A percentile compares a stretch with the other conserved stretches of the same genome.
phyloP scores from a whole-genome alignment of 2,329 filamentous ascomycete species.

The Epichloe glyceriae region DNA sequence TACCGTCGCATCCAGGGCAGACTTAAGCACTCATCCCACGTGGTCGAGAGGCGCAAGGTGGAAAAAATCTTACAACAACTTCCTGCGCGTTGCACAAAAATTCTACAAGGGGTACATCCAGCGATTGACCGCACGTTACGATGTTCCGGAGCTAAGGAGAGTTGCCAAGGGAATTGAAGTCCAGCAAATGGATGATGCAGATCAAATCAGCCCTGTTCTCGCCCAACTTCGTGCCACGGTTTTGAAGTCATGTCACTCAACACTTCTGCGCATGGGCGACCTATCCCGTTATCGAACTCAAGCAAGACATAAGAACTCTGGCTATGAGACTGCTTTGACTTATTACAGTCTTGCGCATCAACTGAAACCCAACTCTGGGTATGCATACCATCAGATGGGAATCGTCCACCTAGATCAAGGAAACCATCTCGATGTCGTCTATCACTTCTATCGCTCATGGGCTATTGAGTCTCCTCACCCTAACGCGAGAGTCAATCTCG shows the following conservation, averaged over 20 bases:
- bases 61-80: conserved; percentile 69
- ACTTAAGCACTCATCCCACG: conserved; percentile 36
- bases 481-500: conserved; percentile 62
- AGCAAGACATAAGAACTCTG: conserved; percentile 56
- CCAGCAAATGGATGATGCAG: conserved; percentile 27
- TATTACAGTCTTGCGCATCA: conserved; percentile 77
- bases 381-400: conserved; percentile 80
- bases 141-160: conserved; percentile 36
- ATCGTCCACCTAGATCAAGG: conserved; percentile 69
- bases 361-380: conserved; percentile 65
- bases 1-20: conserved; percentile 59
- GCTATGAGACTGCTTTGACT: conserved; percentile 66
- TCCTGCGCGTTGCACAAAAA: conserved; percentile 74
- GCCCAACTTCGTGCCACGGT: conserved; percentile 44
- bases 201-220: conserved; percentile 31
- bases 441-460: conserved; percentile 78
- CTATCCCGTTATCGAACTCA: conserved; percentile 76
- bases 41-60: conserved; percentile 59
- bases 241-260: conserved; percentile 64
- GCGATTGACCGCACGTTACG: conserved; percentile 52
- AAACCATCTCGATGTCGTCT: conserved; percentile 74
- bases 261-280: conserved; percentile 78
- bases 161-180: conserved; percentile 29
- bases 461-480: conserved; percentile 63
- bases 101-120: conserved; percentile 85